These are phyloP conservation scores for Harringtonia aguacate DNA, from an alignment of 2,329 filamentous ascomycete species.

Conservation along the genomic window DNA sequence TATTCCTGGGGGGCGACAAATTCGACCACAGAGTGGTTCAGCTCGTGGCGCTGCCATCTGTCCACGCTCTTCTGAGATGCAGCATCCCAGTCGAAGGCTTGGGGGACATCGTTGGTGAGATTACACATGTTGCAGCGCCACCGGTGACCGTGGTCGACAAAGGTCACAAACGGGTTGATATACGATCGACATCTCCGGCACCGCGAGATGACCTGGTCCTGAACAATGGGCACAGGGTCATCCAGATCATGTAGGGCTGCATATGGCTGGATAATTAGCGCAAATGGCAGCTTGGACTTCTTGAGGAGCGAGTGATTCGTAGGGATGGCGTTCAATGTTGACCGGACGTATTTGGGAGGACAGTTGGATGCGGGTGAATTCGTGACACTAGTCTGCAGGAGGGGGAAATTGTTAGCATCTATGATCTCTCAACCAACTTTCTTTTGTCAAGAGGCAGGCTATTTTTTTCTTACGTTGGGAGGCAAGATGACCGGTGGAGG, in stretches of 20 bases:
- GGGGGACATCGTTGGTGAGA: constrained; percentile 95
- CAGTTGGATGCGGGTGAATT: constrained; percentile 88
- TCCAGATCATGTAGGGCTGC: constrained; percentile 86
- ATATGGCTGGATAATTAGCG: constrained; percentile 93
- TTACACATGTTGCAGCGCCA: constrained; percentile 99
- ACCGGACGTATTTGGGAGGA: constrained; percentile 86
- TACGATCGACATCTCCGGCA: constrained; percentile 94
- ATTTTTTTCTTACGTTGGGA: constrained; percentile 61
- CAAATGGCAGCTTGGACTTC: constrained; percentile 92
- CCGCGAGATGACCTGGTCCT: constrained; percentile 94
- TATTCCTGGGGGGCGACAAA: constrained; percentile 98
- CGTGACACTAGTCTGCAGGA: constrained; percentile 67
- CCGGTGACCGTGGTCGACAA: constrained; percentile 91
- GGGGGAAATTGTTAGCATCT: constrained; percentile 3
- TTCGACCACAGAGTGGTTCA: constrained; percentile 95
- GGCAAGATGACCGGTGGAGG: constrained; percentile 87
- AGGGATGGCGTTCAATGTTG: constrained; percentile 87
- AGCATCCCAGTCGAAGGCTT: constrained; percentile 97
- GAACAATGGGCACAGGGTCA: constrained; percentile 80
- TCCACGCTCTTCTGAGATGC: constrained; percentile 85
- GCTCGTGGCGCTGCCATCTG: constrained; percentile 80
- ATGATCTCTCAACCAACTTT: neutral
- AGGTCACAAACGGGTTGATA: constrained; percentile 95
- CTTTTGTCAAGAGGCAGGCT: neutral
- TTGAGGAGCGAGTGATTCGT: constrained; percentile 89